These are phyloP conservation scores for Cladorrhinum sp. DNA, from an alignment of 2,329 filamentous ascomycete species.

Conservation along the genomic window DNA sequence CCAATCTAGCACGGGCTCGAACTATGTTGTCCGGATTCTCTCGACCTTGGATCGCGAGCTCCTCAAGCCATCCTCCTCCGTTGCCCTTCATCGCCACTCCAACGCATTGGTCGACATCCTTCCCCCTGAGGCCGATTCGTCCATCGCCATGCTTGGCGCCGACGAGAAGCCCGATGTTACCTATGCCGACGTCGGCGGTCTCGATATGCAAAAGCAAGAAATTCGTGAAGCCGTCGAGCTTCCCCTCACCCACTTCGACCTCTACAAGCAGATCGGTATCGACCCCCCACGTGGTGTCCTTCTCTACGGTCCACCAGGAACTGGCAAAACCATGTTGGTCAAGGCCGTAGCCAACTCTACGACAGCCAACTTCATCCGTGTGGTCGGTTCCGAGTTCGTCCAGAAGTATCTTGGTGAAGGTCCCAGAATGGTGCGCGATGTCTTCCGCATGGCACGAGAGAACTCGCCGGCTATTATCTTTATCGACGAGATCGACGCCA, in stretches of 20 bases:
- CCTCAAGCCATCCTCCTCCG: conserved; percentile 95
- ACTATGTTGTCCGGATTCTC: conserved; percentile 97
- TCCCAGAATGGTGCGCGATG: conserved; percentile 97
- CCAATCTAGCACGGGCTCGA: conserved; percentile 95
- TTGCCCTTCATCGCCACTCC: conserved; percentile 95
- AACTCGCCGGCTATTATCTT: conserved; percentile 99
- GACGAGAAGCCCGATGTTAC: conserved; percentile 98
- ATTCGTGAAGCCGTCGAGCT: conserved; percentile 97
- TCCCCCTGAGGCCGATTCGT: conserved; percentile 97
- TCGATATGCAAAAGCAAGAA: conserved; percentile 99
- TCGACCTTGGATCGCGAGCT: conserved; percentile 97
- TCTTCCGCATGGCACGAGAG: conserved; percentile 98
- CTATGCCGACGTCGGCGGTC: conserved; percentile 93
- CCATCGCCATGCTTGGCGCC: conserved; percentile 94
- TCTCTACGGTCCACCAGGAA: conserved; percentile 92
- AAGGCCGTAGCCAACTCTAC: conserved; percentile 99
- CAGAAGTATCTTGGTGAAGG: conserved; percentile 98
- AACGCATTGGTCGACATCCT: conserved; percentile 98
- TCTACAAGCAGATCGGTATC: conserved; percentile 99
- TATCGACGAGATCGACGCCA: conserved; percentile 98
- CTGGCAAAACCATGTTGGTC: conserved; percentile 95
- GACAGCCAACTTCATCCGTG: conserved; percentile 95
- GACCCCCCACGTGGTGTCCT: conserved; percentile 95
- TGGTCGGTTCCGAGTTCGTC: conserved; percentile 97
- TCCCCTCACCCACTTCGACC: conserved; percentile 93